These are phyloP conservation scores for Omphalotus olearius DNA, from an alignment of 1,284 basidiomycete genomes.

Conservation along the genomic window DNA sequence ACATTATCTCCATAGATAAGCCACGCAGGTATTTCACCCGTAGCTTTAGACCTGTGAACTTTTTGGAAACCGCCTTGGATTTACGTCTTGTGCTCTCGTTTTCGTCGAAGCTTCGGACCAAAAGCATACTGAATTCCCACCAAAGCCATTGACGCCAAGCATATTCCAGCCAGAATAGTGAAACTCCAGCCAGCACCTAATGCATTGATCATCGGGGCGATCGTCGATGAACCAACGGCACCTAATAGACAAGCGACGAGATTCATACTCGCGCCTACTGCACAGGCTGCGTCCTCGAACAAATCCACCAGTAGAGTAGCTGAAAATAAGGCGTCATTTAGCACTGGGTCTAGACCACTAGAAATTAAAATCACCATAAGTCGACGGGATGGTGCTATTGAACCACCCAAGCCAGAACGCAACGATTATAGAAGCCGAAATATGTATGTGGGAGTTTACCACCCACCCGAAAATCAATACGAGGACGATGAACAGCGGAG, in stretches of 20 bases:
- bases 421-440: conserved; percentile 1
- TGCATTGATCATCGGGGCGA: not conserved
- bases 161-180: conserved; percentile 2
- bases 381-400: not conserved
- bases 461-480: conserved; percentile 6
- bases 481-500: conserved; percentile 1
- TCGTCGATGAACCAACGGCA: conserved; percentile 7
- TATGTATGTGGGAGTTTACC: not conserved
- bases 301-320: conserved; percentile 7
- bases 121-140: not conserved
- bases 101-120: not conserved
- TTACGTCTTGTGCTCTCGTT: not conserved
- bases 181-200: conserved; percentile 7
- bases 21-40: too few relatives aligned
- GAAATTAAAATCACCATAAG: not conserved
- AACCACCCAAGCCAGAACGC: conserved; percentile 8
- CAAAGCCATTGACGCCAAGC: not conserved
- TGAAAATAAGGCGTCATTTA: not conserved
- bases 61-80: too few relatives aligned
- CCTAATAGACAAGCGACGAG: conserved; percentile 4
- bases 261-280: conserved; percentile 1
- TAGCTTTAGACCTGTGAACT: too few relatives aligned
- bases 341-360: not conserved
- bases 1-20: too few relatives aligned
- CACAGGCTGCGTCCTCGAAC: not conserved